Percentiles rank a stretch among this genome's conserved stretches.
Evolutionary conservation across 108 stramenopile species (phyloP).

Genomic region (Thalassiosira profunda): DNA sequence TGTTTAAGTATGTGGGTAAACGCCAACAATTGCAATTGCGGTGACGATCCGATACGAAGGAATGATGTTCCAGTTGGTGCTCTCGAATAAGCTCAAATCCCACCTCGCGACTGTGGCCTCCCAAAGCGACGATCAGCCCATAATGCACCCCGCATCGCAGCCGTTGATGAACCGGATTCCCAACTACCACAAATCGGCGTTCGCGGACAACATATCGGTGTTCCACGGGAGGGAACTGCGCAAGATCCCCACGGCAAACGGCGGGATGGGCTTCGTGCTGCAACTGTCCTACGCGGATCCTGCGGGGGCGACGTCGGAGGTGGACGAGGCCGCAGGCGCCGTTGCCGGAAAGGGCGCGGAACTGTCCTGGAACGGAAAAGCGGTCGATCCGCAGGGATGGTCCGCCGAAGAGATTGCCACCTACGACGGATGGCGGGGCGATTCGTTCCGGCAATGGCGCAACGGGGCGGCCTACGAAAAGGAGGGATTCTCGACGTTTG

Average conservation of each 20-base stretch:
- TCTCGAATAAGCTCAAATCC: conserved; percentile 57
- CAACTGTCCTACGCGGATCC: conserved; percentile 65
- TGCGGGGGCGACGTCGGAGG: neutral
- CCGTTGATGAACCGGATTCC: conserved; percentile 58
- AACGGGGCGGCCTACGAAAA: conserved; percentile 48
- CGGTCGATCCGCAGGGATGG: conserved; percentile 83
- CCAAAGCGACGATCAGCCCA: conserved; percentile 27
- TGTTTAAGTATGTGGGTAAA: neutral
- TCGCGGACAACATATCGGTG: conserved; percentile 59
- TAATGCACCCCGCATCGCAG: conserved; percentile 43
- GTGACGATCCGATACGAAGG: conserved; percentile 5
- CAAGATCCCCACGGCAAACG: conserved; percentile 66
- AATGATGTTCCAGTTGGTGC: conserved; percentile 82
- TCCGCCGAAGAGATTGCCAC: conserved; percentile 53
- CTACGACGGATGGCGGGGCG: conserved; percentile 89
- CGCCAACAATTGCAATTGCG: neutral
- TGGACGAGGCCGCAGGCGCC: neutral
- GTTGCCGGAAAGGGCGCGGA: conserved; percentile 16
- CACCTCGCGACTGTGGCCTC: conserved; percentile 51
- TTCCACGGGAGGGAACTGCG: conserved; percentile 87
- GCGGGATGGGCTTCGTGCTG: conserved; percentile 81
- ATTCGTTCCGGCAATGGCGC: conserved; percentile 71
- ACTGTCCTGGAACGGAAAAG: conserved; percentile 26
- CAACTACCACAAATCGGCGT: conserved; percentile 53
- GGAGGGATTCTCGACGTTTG: conserved; percentile 67